Base-by-base conservation (phyloP, 1,284 basidiomycete genomes). In the Microstroma glucosiphilum region DNA sequence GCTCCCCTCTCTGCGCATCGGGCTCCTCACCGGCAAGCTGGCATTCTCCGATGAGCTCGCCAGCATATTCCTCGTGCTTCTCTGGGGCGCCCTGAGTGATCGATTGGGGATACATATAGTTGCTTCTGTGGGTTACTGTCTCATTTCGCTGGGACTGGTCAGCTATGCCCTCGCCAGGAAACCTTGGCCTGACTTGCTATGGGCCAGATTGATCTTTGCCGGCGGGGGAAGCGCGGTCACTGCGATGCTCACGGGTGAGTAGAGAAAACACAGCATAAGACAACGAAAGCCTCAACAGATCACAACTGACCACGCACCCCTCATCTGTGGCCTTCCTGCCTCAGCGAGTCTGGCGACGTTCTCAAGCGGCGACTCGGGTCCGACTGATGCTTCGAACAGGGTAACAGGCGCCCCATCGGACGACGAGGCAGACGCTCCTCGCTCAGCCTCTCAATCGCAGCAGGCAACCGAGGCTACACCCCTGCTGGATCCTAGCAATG, bases 21-120 rank as follows among this genome's bases (percentile, higher is more conserved):
- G 71, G 40, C 65, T 67, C 23, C 65, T 73, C 42, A 71, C 70
- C 25, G 71, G 71, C 55, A 70, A 70, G 6, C 64, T 73, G 26
- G 66, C 70, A 57, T 71, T 73, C 43, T 67, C 65, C 42, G 71
- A 73, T 57, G 71, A 73, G 57, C 66, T 70, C 6, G 64, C 70
- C n/a, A 70, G 69, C 25, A 64, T 67, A 1, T 58, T 69, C 30
- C 60, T 58, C 13, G 69, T 67, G 9, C 65, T 71, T 15, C 49
- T 73, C 25, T 73, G 71, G 71, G 71, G 71, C 6, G 66, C 69
- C 1, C 55, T 65, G 0, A 68, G 68, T 7, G 71, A 73, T 60
- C 56, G 72, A 17, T 17, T 60, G 19, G 69, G 69, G 2, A 59
- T 66, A 6, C 60, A 60, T 23, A 43, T 61, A 17, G 69, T 73